These are phyloP conservation scores for Coemansia sp. DNA, from an alignment of 192 early-diverging fungal genomes.

Conservation along the genomic window DNA sequence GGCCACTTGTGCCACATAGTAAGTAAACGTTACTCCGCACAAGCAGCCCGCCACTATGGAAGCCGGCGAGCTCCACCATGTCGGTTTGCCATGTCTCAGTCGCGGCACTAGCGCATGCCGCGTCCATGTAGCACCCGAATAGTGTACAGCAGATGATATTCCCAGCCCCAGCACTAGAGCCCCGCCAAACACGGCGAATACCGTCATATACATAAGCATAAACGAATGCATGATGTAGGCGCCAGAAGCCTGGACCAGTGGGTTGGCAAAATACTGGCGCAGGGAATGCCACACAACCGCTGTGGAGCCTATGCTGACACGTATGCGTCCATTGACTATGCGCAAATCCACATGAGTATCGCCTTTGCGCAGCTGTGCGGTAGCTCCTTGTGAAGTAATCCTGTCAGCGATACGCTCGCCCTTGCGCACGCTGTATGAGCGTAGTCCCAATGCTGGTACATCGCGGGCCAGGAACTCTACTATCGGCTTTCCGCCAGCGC, in stretches of 20 bases:
- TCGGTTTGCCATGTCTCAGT: conserved; percentile 2
- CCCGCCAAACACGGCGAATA: conserved; percentile 39
- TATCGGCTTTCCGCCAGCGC: not conserved
- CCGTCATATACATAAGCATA: conserved; percentile 43
- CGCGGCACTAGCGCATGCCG: not conserved
- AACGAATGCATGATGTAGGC: conserved; percentile 59
- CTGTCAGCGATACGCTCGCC: not conserved
- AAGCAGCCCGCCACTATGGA: not conserved
- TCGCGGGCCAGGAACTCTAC: conserved; percentile 42
- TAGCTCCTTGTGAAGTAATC: not conserved
- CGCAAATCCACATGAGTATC: conserved; percentile 21
- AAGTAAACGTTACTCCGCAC: conserved; percentile 16
- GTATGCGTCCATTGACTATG: conserved; percentile 12
- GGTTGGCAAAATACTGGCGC: conserved; percentile 51
- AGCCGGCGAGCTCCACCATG: not conserved
- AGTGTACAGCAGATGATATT: not conserved
- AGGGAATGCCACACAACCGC: conserved; percentile 33
- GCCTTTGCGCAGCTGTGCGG: conserved; percentile 21
- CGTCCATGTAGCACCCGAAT: not conserved
- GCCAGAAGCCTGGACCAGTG: conserved; percentile 47
- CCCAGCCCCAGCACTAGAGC: conserved; percentile 14
- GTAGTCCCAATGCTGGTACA: conserved; percentile 31
- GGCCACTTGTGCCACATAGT: conserved; percentile 29
- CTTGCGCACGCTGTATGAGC: conserved; percentile 20
- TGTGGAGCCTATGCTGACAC: not conserved